These are phyloP conservation scores for Kodamaea anthophila DNA, from an alignment of 1,139 yeast species.

Conservation along the genomic window DNA sequence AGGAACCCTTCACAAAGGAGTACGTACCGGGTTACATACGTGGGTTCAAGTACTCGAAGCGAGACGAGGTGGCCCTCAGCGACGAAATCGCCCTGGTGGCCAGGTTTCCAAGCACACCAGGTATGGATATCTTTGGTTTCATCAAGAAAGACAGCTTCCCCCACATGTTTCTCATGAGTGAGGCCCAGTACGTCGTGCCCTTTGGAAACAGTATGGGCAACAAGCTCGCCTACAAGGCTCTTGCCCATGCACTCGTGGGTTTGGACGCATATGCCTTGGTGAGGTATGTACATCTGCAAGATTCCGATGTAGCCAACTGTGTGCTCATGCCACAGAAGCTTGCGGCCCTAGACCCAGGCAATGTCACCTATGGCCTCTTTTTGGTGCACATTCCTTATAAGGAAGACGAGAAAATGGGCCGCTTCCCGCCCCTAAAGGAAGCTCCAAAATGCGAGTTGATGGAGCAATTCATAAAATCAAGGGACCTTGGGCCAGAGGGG, in stretches of 20 bases:
- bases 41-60: conserved; percentile 68
- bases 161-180: conserved; percentile 53
- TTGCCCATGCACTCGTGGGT: conserved; percentile 50
- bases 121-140: conserved; percentile 64
- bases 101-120: conserved; percentile 38
- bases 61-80: conserved; percentile 30
- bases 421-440: conserved; percentile 45
- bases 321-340: conserved; percentile 45
- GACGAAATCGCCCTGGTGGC: conserved; percentile 39
- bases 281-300: conserved; percentile 49
- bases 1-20: conserved; percentile 17
- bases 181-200: conserved; percentile 53
- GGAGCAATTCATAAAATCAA: conserved; percentile 23
- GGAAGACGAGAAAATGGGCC: conserved; percentile 68
- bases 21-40: conserved; percentile 13
- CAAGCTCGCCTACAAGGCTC: conserved; percentile 40
- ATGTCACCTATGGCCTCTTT: conserved; percentile 25
- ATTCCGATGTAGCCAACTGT: conserved; percentile 50
- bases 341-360: conserved; percentile 8
- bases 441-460: conserved; percentile 15
- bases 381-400: conserved; percentile 60
- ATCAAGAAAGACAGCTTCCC: conserved; percentile 42
- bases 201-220: conserved; percentile 30
- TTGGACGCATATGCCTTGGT: conserved; percentile 51
- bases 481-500: conserved; percentile 13